Conservation (phyloP, 352 stramenopile species). For the Globisporangium solare region DNA sequence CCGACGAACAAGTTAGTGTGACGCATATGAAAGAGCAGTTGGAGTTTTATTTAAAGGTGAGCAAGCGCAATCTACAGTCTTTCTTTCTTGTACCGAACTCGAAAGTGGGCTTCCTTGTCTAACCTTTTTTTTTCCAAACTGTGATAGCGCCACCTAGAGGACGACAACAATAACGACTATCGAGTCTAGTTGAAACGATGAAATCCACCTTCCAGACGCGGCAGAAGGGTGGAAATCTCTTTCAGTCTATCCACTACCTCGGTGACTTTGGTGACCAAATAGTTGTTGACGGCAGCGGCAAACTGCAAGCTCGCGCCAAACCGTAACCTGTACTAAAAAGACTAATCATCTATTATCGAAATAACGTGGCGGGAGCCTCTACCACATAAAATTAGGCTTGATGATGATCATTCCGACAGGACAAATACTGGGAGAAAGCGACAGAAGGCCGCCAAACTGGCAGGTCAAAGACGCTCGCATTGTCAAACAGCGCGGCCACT, state of each 20-base stretch:
- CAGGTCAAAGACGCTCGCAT: too few species aligned
- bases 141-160: constrained; percentile 35
- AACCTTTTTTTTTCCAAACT: neutral
- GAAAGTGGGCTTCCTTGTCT: constrained; percentile 11
- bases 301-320: neutral
- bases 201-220: neutral
- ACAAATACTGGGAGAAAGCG: constrained; percentile 3
- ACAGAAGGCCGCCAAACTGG: neutral
- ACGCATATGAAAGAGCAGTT: constrained; percentile 75
- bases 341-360: neutral
- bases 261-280: neutral
- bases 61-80: constrained; percentile 7
- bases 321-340: constrained; percentile 6
- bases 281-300: neutral
- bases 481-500: neutral
- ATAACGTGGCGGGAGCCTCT: neutral
- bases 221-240: neutral
- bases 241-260: neutral
- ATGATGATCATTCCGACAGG: neutral
- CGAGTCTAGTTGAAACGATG: constrained; percentile 6
- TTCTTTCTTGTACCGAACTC: neutral
- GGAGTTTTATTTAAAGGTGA: constrained; percentile 86
- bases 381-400: neutral
- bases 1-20: constrained; percentile 52
- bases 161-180: constrained; percentile 8